A percentile compares a stretch with the other conserved stretches of the same genome.
Conservation (phyloP, 1,284 basidiomycete species). For the Sphaerobolus stellatus region DNA sequence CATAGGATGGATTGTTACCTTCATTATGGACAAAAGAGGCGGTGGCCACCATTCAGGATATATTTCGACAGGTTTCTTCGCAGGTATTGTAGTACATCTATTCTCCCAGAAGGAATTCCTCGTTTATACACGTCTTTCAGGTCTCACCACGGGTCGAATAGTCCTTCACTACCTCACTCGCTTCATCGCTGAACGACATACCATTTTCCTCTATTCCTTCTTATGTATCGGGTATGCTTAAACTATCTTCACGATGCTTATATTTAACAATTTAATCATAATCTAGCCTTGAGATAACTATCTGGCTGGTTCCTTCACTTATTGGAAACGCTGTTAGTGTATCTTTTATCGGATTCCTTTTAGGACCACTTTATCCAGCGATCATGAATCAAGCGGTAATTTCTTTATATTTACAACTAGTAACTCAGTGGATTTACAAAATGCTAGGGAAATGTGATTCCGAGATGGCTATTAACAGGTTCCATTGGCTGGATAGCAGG, state of each 20-base stretch:
- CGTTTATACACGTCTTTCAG: neutral
- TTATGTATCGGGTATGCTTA: slow-evolving; percentile 4
- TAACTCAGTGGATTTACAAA: neutral
- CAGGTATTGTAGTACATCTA: neutral
- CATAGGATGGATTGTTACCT: slow-evolving; percentile 54
- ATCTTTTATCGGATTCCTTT: slow-evolving; percentile 51
- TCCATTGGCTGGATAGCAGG: neutral
- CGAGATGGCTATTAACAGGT: neutral
- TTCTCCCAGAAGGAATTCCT: neutral
- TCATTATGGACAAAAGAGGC: slow-evolving; percentile 42
- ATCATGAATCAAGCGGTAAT: slow-evolving; percentile 45
- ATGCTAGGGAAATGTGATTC: slow-evolving; percentile 36
- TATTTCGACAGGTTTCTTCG: neutral
- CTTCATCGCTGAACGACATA: neutral
- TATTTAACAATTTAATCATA: neutral
- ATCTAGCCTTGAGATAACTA: slow-evolving; percentile 49
- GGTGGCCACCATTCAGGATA: slow-evolving; percentile 36
- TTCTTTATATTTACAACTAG: no score
- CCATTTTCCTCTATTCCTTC: neutral
- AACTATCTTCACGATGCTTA: neutral
- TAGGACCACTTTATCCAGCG: slow-evolving; percentile 58
- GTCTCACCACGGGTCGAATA: neutral
- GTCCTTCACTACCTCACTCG: neutral
- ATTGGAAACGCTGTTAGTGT: slow-evolving; percentile 53
- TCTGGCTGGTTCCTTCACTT: slow-evolving; percentile 60